Conservation (phyloP, 2,329 filamentous ascomycete species). For the Diaporthe citrichinensis region DNA sequence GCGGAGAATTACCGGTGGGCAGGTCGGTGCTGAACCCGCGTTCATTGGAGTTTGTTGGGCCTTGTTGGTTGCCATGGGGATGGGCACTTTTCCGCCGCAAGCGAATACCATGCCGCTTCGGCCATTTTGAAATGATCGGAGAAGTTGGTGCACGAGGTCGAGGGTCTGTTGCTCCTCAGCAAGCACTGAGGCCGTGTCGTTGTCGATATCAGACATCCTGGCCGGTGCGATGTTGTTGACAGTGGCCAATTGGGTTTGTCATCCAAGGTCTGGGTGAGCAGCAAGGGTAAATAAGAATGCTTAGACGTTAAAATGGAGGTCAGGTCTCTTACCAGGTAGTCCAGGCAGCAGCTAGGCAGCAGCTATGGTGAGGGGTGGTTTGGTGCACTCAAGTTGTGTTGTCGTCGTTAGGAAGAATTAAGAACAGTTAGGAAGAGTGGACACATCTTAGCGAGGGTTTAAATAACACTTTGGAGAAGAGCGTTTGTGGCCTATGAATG, state of each 20-base stretch:
- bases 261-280: background rate
- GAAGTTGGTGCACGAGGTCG: background rate
- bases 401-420: too few relatives aligned
- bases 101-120: background rate
- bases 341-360: background rate
- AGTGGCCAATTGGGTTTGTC: background rate
- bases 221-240: background rate
- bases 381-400: too few relatives aligned
- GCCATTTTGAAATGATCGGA: background rate
- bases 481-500: too few relatives aligned
- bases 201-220: background rate
- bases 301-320: background rate
- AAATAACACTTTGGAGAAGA: too few relatives aligned
- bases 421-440: too few relatives aligned
- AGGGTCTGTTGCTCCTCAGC: background rate
- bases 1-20: slow-evolving; percentile 40
- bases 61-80: background rate
- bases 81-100: background rate
- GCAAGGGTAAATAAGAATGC: background rate
- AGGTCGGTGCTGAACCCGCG: background rate
- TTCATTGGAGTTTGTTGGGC: too few relatives aligned
- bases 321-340: background rate
- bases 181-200: background rate
- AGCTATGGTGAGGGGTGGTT: background rate
- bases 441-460: too few relatives aligned